Conservation (phyloP, 169 alveolate species). For the Babesia divergens region DNA sequence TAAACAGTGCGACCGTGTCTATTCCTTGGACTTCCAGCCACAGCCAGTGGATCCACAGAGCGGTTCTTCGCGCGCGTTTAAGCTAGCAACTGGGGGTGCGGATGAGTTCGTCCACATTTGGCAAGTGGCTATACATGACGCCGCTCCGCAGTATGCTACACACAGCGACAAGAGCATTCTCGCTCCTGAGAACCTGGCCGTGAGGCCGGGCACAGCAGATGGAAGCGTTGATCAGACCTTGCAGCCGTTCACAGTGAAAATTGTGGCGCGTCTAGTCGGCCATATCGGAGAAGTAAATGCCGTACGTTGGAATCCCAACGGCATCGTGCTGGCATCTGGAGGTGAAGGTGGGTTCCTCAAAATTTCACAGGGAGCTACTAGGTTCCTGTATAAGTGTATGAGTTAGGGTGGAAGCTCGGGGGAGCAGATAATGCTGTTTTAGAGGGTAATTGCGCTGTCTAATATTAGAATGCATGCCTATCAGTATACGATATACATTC, state of each 20-base stretch:
- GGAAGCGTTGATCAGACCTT: neutral
- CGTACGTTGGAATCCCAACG: constrained; percentile 83
- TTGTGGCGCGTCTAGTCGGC: constrained; percentile 78
- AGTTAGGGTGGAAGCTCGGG: neutral
- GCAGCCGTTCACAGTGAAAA: constrained; percentile 54
- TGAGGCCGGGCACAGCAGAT: neutral
- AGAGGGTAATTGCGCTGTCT: no score
- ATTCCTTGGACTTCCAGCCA: constrained; percentile 87
- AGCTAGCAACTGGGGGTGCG: constrained; percentile 88
- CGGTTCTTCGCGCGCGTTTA: neutral
- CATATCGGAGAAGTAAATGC: constrained; percentile 87
- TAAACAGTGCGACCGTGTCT: constrained; percentile 85
- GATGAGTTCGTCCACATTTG: constrained; percentile 88
- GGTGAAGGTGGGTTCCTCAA: constrained; percentile 79
- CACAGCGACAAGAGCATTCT: constrained; percentile 45
- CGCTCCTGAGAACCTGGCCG: constrained; percentile 18
- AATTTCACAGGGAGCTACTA: no score
- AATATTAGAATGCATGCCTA: no score
- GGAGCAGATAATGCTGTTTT: no score
- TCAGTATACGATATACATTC: no score
- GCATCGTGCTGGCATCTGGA: constrained; percentile 83
- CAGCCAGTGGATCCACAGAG: constrained; percentile 1
- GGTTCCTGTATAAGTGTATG: neutral
- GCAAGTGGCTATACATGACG: constrained; percentile 76
- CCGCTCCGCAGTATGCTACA: constrained; percentile 75